These are phyloP conservation scores for Xylaria scruposa DNA, from an alignment of 495 filamentous ascomycete species.

Conservation along the genomic window DNA sequence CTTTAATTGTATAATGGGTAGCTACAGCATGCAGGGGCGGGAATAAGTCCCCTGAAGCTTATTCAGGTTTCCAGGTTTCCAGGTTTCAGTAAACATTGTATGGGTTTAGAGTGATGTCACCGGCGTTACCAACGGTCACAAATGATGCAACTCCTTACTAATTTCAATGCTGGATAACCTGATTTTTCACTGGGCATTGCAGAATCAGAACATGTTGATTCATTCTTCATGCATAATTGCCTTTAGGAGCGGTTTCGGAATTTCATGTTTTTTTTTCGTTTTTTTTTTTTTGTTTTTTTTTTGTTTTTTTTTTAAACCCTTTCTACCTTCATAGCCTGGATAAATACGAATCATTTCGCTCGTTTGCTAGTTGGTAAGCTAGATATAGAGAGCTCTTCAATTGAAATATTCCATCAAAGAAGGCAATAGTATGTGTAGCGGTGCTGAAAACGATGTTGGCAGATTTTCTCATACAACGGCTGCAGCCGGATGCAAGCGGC, in stretches of 20 bases:
- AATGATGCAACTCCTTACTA: background rate
- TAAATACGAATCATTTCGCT: background rate
- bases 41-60: background rate
- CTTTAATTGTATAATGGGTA: background rate
- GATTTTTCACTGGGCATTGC: background rate
- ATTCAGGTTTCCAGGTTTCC: background rate
- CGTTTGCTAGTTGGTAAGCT: background rate
- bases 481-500: slow-evolving; percentile 21
- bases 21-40: background rate
- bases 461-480: slow-evolving; percentile 10
- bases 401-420: background rate
- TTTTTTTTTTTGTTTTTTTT: too few species aligned
- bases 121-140: background rate
- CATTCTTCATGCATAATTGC: too few species aligned
- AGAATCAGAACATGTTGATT: background rate
- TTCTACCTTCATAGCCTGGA: too few species aligned
- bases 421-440: background rate
- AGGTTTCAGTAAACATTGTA: background rate
- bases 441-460: background rate
- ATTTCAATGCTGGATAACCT: background rate
- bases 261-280: too few species aligned
- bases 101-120: background rate
- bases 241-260: too few species aligned
- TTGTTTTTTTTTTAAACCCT: background rate
- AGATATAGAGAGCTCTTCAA: background rate